These are phyloP conservation scores for Elaphomyces granulatus DNA, from an alignment of 495 filamentous ascomycete species.

Conservation along the genomic window DNA sequence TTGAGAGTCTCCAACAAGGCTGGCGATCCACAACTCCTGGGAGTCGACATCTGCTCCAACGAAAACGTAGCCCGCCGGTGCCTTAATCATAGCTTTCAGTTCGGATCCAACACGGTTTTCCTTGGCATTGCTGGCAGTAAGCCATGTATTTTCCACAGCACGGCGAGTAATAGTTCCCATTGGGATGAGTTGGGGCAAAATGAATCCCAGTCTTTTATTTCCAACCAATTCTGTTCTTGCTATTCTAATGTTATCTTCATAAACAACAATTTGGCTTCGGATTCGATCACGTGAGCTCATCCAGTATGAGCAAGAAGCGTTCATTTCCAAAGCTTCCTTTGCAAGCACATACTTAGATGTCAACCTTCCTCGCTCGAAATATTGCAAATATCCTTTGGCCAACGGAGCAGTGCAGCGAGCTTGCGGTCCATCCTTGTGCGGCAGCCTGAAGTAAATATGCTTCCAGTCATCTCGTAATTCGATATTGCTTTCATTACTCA, in stretches of 20 bases:
- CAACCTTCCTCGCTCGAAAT: slow-evolving; percentile 80
- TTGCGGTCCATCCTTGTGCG: slow-evolving; percentile 85
- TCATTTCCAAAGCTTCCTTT: slow-evolving; percentile 93
- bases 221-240: slow-evolving; percentile 3
- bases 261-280: slow-evolving; percentile 84
- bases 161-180: slow-evolving; percentile 98
- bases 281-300: slow-evolving; percentile 90
- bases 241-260: slow-evolving; percentile 44
- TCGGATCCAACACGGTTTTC: slow-evolving; percentile 90
- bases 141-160: slow-evolving; percentile 95
- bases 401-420: slow-evolving; percentile 73
- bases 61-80: slow-evolving; percentile 80
- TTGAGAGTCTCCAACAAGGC: slow-evolving; percentile 83
- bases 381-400: slow-evolving; percentile 76
- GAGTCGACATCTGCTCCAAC: slow-evolving; percentile 97
- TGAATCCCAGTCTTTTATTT: slow-evolving; percentile 45
- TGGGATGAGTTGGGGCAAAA: slow-evolving; percentile 95
- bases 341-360: slow-evolving; percentile 79
- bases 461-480: slow-evolving; percentile 49
- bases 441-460: slow-evolving; percentile 77
- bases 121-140: slow-evolving; percentile 96
- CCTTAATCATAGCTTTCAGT: slow-evolving; percentile 91
- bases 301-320: slow-evolving; percentile 97
- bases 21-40: slow-evolving; percentile 98
- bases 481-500: slow-evolving; percentile 54